A percentile compares a stretch with the other conserved stretches of the same genome.
These are phyloP conservation scores for Kalmusia sp. DNA, from an alignment of 2,329 filamentous ascomycete genomes.

Conservation along the genomic window DNA sequence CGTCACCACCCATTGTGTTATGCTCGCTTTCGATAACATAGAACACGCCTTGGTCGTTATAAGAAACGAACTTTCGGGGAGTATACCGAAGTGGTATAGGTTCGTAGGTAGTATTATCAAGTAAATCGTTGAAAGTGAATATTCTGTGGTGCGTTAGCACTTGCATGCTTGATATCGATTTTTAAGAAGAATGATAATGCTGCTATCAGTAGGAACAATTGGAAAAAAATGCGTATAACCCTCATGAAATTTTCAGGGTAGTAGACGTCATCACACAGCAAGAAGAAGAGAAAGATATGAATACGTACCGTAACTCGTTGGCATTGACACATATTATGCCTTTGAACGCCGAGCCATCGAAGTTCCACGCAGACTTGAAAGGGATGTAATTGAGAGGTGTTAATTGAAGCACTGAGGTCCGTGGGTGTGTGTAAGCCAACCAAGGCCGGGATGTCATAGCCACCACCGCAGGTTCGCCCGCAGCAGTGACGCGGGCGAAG, in stretches of 20 bases:
- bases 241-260: constrained; percentile 56
- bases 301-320: constrained; percentile 79
- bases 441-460: constrained; percentile 93
- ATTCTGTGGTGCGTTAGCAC: constrained; percentile 63
- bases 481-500: constrained; percentile 88
- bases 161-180: not conserved
- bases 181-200: constrained; percentile 17
- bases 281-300: constrained; percentile 20
- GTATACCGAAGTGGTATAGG: constrained; percentile 89
- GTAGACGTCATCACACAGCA: constrained; percentile 70
- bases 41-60: constrained; percentile 87
- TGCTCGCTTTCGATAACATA: constrained; percentile 95
- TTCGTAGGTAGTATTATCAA: constrained; percentile 85
- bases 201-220: constrained; percentile 97
- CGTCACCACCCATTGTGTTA: constrained; percentile 83
- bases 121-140: constrained; percentile 86
- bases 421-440: constrained; percentile 90
- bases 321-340: constrained; percentile 94
- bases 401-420: constrained; percentile 87
- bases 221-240: constrained; percentile 61
- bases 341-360: constrained; percentile 93
- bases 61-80: constrained; percentile 83
- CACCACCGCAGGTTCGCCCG: constrained; percentile 83
- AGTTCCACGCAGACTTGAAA: constrained; percentile 94
- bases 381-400: constrained; percentile 89